phyloP scores from a whole-genome alignment of 2,329 filamentous ascomycete genomes.

The Bipolaris sorokiniana region DNA sequence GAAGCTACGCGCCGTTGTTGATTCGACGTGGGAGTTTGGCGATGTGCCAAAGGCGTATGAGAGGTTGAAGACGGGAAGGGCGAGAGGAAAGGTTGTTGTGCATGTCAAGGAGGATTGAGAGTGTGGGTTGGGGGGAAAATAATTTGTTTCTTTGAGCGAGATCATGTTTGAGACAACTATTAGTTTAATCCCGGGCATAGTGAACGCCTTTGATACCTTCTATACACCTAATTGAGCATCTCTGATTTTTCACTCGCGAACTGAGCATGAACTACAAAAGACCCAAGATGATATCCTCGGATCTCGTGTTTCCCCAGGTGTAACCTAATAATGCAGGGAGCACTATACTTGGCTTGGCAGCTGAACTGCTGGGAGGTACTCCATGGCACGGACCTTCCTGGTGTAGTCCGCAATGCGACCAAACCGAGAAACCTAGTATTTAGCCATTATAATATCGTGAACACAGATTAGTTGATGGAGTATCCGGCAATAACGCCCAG shows the following conservation, averaged over 20 bases:
- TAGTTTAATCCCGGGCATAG: neutral
- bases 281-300: neutral
- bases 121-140: too few relatives aligned
- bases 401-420: neutral
- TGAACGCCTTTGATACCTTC: neutral
- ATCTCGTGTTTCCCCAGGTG: neutral
- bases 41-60: conserved; percentile 62
- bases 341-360: neutral
- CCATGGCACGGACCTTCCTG: neutral
- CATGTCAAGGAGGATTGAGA: conserved; percentile 12
- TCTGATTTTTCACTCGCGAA: neutral
- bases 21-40: conserved; percentile 60
- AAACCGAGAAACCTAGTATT: neutral
- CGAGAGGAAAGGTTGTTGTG: conserved; percentile 63
- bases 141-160: neutral
- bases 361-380: neutral
- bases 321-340: neutral
- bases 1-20: conserved; percentile 62
- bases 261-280: neutral
- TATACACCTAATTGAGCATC: neutral
- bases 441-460: neutral
- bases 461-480: neutral
- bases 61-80: conserved; percentile 60
- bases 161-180: neutral
- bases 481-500: neutral